These are phyloP conservation scores for Epichloe uncinata DNA, from an alignment of 2,329 filamentous ascomycete species.

Conservation along the genomic window DNA sequence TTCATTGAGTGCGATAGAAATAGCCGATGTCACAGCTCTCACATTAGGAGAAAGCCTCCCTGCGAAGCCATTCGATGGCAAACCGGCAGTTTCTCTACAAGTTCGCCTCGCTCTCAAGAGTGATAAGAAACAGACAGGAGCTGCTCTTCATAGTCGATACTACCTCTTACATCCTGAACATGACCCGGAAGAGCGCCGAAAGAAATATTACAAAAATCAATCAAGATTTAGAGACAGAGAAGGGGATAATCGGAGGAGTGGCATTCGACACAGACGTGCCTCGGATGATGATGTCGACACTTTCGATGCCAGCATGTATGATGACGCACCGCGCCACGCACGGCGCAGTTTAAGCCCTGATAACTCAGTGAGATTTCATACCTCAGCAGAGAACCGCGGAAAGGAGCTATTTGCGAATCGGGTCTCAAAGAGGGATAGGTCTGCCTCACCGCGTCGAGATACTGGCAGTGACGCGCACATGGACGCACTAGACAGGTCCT, in stretches of 20 bases:
- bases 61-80: slow-evolving; percentile 54
- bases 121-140: slow-evolving; percentile 70
- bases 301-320: slow-evolving; percentile 72
- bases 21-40: slow-evolving; percentile 40
- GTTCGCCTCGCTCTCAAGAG: slow-evolving; percentile 60
- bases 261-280: slow-evolving; percentile 22
- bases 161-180: slow-evolving; percentile 86
- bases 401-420: slow-evolving; percentile 51
- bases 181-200: slow-evolving; percentile 62
- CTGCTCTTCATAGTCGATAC: slow-evolving; percentile 72
- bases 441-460: slow-evolving; percentile 36
- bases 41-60: slow-evolving; percentile 50
- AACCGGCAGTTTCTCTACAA: slow-evolving; percentile 55
- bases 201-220: slow-evolving; percentile 40
- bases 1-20: slow-evolving; percentile 37
- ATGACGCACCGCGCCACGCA: slow-evolving; percentile 42
- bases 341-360: slow-evolving; percentile 14
- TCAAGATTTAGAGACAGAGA: slow-evolving; percentile 53
- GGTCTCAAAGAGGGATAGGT: slow-evolving; percentile 28
- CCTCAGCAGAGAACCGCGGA: slow-evolving; percentile 30
- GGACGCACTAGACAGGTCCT: slow-evolving; percentile 18
- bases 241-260: slow-evolving; percentile 16
- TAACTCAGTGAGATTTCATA: slow-evolving; percentile 17
- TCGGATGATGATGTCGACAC: slow-evolving; percentile 37
- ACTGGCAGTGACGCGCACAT: slow-evolving; percentile 28